Evolutionary conservation across 2,329 filamentous ascomycete species (phyloP), one percentile per base, ranked within the genome.

Genomic region (Aspergillus cejpii): DNA sequence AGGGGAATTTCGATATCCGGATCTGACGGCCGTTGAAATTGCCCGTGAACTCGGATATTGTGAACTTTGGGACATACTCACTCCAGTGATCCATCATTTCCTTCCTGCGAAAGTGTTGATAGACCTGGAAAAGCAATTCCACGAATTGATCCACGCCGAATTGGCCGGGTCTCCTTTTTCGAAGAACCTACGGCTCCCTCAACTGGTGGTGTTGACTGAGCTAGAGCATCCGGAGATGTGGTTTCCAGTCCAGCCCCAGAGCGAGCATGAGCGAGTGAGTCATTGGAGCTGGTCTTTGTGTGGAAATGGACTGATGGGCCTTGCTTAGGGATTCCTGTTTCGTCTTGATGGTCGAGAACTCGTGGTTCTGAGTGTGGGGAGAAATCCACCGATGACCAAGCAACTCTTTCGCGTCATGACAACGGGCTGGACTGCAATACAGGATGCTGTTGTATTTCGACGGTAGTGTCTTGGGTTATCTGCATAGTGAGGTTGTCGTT

Each of bases 221-320:
- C 29, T 42, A 5, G 40, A 42, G 23, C 14, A 26, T 5, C 40
- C 40, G 26, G 29, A 42, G 40, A 42, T 42, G 29, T 42, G 40
- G 40, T 42, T 42, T 26, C 40, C 40, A 12, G n/a, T 42, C 23
- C 29, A 26, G 3, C n/a, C 12, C 17, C 31, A 15, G 12, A 42
- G 28, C 17, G 14, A 20, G 10, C 31, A 42, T 5, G 19, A 28
- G 12, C 11, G n/a, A 15, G 40, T 24, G 2, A 5, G n/a, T 26
- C 15, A 11, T 26, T 24, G 7, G 3, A n/a, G 1, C 5, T 24
- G 21, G 10, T 23, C 15, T 19, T n/a, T 26, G 3, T 7, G 33
- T 37, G 8, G 31, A 11, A 34, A 10, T 10, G 0, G 8, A 20
- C 31, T 34, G 10, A 6, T 24, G n/a, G 10, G 11, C 11, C 14